A percentile compares a stretch with the other conserved stretches of the same genome.
phyloP scores from a whole-genome alignment of 2,329 filamentous ascomycete genomes.

The Geoglossum cookeanum region DNA sequence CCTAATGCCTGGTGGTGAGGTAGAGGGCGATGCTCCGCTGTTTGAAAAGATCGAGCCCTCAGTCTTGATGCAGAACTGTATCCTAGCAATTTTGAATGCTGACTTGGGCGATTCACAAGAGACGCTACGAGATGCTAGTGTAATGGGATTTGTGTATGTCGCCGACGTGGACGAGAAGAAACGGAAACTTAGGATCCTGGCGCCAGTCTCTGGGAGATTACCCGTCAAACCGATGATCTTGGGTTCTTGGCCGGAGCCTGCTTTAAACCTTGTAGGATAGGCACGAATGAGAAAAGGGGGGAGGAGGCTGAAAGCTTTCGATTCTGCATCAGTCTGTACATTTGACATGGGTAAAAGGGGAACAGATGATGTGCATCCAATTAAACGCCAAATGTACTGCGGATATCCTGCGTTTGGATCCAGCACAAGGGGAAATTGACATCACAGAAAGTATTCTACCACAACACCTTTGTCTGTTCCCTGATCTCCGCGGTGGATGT shows the following conservation, averaged over 20 bases:
- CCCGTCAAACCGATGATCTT: slow-evolving; percentile 64
- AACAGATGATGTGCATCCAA: background rate
- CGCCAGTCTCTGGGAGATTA: slow-evolving; percentile 65
- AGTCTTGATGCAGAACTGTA: slow-evolving; percentile 54
- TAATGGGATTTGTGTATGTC: slow-evolving; percentile 88
- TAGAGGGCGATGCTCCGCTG: slow-evolving; percentile 23
- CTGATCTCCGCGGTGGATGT: slow-evolving; percentile 61
- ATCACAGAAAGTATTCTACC: slow-evolving; percentile 49
- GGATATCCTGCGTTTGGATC: background rate
- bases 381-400: background rate
- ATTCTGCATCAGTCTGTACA: background rate
- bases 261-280: slow-evolving; percentile 52
- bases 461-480: slow-evolving; percentile 44
- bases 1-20: slow-evolving; percentile 24
- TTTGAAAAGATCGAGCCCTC: slow-evolving; percentile 48
- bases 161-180: slow-evolving; percentile 77
- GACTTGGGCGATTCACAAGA: slow-evolving; percentile 48
- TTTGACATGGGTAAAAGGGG: background rate
- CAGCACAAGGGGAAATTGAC: background rate
- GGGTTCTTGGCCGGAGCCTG: slow-evolving; percentile 73
- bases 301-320: background rate
- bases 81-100: slow-evolving; percentile 72
- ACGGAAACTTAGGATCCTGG: slow-evolving; percentile 60
- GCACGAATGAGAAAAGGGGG: background rate
- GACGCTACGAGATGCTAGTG: slow-evolving; percentile 56